phyloP scores from a whole-genome alignment of 371 early-diverging fungal species.

The Blakeslea trispora region DNA sequence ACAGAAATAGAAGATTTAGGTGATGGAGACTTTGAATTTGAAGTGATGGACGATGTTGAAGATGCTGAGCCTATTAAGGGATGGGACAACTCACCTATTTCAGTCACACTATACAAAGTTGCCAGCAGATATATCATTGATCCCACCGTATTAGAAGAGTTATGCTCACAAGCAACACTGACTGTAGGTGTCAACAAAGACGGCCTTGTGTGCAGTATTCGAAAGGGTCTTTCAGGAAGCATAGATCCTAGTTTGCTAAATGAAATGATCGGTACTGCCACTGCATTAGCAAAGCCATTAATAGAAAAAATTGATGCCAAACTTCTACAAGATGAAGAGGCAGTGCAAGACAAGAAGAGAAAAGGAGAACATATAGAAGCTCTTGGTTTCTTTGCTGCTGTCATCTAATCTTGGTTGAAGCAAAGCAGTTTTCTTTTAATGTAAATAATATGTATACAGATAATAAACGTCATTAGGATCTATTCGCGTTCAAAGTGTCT shows the following conservation, averaged over 20 bases:
- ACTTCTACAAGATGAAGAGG: conserved; percentile 50
- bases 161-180: conserved; percentile 78
- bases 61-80: conserved; percentile 80
- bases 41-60: conserved; percentile 84
- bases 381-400: conserved; percentile 66
- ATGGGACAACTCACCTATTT: conserved; percentile 75
- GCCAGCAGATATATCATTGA: conserved; percentile 85
- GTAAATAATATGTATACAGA: neutral
- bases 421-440: neutral
- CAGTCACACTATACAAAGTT: conserved; percentile 86
- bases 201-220: conserved; percentile 80
- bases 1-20: conserved; percentile 70
- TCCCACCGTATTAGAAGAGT: conserved; percentile 85
- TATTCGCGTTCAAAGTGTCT: neutral
- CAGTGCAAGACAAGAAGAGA: conserved; percentile 46
- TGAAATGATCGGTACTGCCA: conserved; percentile 80
- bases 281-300: conserved; percentile 59
- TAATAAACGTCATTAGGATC: neutral
- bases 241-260: conserved; percentile 76
- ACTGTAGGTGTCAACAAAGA: conserved; percentile 79
- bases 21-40: conserved; percentile 85
- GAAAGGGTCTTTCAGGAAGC: conserved; percentile 78
- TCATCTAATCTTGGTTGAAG: conserved; percentile 27
- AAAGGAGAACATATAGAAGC: conserved; percentile 53
- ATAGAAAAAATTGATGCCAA: conserved; percentile 57